Percentiles rank a stretch among this genome's conserved stretches.
phyloP scores from a whole-genome alignment of 441 rosid genomes.

The Bocquillonia castaneifolia region DNA sequence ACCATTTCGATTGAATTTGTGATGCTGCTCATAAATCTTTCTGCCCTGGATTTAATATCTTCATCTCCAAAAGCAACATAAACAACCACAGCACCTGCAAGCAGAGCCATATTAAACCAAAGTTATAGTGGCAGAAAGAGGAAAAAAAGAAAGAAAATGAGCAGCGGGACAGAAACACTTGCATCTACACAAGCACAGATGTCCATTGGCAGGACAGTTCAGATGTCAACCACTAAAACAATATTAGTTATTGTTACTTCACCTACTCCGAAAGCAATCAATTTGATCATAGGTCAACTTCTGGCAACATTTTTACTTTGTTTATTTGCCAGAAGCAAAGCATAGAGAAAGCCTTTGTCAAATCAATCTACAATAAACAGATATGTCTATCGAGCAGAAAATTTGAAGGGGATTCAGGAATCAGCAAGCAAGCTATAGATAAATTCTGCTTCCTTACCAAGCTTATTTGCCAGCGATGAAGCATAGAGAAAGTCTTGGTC shows the following conservation, averaged over 20 bases:
- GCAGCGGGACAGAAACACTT: neutral
- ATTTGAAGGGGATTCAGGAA: too few species aligned
- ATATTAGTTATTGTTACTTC: neutral
- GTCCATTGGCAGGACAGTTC: neutral
- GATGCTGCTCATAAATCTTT: slow-evolving; percentile 88
- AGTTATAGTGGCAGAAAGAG: neutral
- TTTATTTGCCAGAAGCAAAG: neutral
- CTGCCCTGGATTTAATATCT: slow-evolving; percentile 76
- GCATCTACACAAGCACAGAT: neutral
- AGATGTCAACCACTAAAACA: neutral
- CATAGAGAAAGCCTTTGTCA: neutral
- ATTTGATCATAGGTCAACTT: too few species aligned
- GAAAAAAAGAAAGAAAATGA: neutral
- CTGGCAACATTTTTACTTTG: neutral
- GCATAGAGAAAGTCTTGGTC: too few species aligned
- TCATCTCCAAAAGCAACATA: slow-evolving; percentile 67
- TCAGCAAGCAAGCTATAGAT: too few species aligned
- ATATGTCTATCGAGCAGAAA: too few species aligned
- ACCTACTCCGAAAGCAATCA: neutral
- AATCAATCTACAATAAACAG: neutral
- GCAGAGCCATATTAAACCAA: slow-evolving; percentile 19
- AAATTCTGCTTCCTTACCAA: too few species aligned
- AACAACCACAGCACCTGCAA: slow-evolving; percentile 74
- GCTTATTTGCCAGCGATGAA: too few species aligned
- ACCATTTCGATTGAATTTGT: slow-evolving; percentile 89